These are phyloP conservation scores for Phlyctochytrium bullatum DNA, from an alignment of 192 early-diverging fungal species.

Conservation along the genomic window DNA sequence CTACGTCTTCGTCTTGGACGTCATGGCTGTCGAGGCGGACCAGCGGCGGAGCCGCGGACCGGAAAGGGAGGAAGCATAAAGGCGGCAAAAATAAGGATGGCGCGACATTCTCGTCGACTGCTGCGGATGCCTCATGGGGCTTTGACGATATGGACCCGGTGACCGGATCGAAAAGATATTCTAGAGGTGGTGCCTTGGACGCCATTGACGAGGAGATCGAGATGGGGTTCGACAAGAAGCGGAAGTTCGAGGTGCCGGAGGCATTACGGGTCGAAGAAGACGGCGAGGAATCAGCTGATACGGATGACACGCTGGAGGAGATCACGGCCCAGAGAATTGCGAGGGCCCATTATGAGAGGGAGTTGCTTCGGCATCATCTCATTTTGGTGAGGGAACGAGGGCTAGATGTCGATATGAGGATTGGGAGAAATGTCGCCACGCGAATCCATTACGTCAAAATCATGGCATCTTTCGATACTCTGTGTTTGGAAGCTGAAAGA, in stretches of 20 bases:
- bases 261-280: slow-evolving; percentile 4
- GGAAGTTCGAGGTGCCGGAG: too few species aligned
- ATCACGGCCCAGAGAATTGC: background rate
- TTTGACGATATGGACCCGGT: too few species aligned
- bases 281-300: too few species aligned
- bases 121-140: too few species aligned
- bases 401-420: slow-evolving; percentile 3
- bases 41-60: too few species aligned
- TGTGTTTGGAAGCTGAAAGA: slow-evolving; percentile 32
- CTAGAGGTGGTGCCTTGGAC: too few species aligned
- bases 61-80: too few species aligned
- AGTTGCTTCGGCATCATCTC: slow-evolving; percentile 27
- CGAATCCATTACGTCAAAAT: slow-evolving; percentile 26
- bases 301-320: background rate
- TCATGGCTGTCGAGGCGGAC: background rate
- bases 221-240: too few species aligned
- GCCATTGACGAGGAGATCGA: background rate
- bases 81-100: background rate
- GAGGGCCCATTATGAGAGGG: slow-evolving; percentile 25
- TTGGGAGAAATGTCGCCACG: background rate
- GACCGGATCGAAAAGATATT: too few species aligned
- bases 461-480: slow-evolving; percentile 23
- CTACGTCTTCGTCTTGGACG: background rate
- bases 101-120: background rate
- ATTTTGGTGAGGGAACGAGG: slow-evolving; percentile 31